Conservation (phyloP, 345 rosid species). For the Eucalyptus virginea region DNA sequence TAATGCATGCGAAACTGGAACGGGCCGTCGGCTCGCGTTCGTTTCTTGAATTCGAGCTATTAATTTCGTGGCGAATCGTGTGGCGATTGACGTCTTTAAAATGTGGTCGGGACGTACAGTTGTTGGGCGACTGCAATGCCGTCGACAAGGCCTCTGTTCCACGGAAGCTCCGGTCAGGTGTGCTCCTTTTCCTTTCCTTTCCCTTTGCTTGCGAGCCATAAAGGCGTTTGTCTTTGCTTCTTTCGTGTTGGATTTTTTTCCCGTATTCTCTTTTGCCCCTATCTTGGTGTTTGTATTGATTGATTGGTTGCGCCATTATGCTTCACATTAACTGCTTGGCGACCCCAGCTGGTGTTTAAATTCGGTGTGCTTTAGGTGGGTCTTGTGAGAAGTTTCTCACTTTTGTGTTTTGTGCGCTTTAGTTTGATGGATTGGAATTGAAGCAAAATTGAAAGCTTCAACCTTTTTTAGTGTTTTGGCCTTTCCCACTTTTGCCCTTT, state of each 20-base stretch:
- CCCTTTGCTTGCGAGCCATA: not conserved
- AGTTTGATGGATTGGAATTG: not conserved
- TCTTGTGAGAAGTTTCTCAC: not conserved
- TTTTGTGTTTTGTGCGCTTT: not conserved
- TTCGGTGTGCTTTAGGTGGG: not conserved
- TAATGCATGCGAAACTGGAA: not conserved
- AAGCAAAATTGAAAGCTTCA: not conserved
- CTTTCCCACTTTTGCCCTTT: not conserved
- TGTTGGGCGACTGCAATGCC: conserved; percentile 33
- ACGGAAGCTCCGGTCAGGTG: conserved; percentile 95
- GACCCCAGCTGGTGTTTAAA: not conserved
- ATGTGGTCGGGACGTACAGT: conserved; percentile 7
- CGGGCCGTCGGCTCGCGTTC: not conserved
- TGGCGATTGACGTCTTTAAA: not conserved
- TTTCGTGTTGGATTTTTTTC: not conserved
- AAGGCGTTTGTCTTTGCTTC: not conserved
- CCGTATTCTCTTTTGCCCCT: not conserved
- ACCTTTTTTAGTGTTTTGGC: not conserved
- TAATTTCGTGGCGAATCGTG: not conserved
- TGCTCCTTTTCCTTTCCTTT: conserved; percentile 2
- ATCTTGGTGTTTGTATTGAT: not conserved
- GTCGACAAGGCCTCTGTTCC: conserved; percentile 80
- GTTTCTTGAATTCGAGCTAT: not conserved
- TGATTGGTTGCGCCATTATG: not conserved
- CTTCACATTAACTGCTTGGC: not conserved